Evolutionary conservation across 1,284 basidiomycete genomes (phyloP), one percentile per base, ranked within the genome.

Genomic region (Apiotrichum gamsii): DNA sequence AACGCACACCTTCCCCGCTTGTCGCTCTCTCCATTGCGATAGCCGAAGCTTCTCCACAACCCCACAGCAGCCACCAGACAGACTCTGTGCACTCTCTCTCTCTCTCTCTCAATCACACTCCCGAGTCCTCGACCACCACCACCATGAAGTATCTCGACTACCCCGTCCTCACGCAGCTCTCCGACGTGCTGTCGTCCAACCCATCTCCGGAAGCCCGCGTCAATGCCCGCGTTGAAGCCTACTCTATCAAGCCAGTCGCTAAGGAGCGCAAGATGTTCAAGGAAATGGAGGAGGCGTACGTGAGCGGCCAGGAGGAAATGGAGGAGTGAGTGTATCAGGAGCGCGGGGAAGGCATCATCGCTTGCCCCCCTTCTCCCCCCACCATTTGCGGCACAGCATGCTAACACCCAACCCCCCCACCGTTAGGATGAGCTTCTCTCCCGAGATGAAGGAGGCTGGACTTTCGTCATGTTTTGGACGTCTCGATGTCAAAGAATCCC

Each of bases 221-320:
- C 16, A 84, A 89, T 70, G 93, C 90, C 31, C 83, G 91, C 58
- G 84, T 98, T 70, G 94, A 98, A 73, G 91, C 90, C 0, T 98
- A 97, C 77, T 90, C 87, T 60, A 94, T 90, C 81, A 98, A 98
- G 79, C 87, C 91, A 64, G 86, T 96, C 72, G 88, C 88, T 59
- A 87, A 88, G 67, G 95, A 98, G 78, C 91, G 93, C 80, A 90
- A 88, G 68, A 84, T 96, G 69, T 93, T 91, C 79, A 91, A 88
- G 68, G 78, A 83, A 14, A 84, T 97, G 74, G 90, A 95, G 69
- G 79, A 80, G 57, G 84, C 85, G 32, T 90, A 94, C 74, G 80
- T 61, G 36, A 60, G 58, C 32, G 71, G 67, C 36, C 64, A 69
- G 40, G 65, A 69, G 31, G 71, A 69, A 45, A 65, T 70, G 60